These are phyloP conservation scores for Rhizodiscina lignyota DNA, from an alignment of 495 filamentous ascomycete species.

Conservation along the genomic window DNA sequence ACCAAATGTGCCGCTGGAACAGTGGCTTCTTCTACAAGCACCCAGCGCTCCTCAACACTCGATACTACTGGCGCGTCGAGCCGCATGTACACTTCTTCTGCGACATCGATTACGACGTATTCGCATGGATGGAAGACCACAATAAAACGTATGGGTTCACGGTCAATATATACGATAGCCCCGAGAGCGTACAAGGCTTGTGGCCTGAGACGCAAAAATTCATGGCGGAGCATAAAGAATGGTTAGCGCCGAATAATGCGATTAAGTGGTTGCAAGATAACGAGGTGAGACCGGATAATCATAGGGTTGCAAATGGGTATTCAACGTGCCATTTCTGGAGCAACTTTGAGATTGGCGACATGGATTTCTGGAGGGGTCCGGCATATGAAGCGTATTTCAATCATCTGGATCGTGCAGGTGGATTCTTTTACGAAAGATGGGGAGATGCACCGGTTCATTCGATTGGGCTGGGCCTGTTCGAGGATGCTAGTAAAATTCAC, in stretches of 20 bases:
- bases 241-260: constrained; percentile 70
- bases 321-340: constrained; percentile 99
- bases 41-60: constrained; percentile 61
- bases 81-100: constrained; percentile 99
- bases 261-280: constrained; percentile 75
- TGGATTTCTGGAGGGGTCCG: constrained; percentile 87
- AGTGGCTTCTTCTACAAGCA: constrained; percentile 96
- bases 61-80: constrained; percentile 98
- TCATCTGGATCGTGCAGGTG: constrained; percentile 82
- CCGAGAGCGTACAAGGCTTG: constrained; percentile 67
- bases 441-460: constrained; percentile 97
- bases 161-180: constrained; percentile 90
- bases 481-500: constrained; percentile 78
- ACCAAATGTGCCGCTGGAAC: constrained; percentile 99
- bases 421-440: constrained; percentile 99
- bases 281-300: constrained; percentile 60
- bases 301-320: constrained; percentile 68
- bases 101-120: constrained; percentile 96
- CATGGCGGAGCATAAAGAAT: constrained; percentile 59
- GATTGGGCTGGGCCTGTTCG: constrained; percentile 86
- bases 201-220: constrained; percentile 93
- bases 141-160: constrained; percentile 99
- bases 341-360: constrained; percentile 95
- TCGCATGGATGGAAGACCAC: constrained; percentile 92
- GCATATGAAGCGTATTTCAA: constrained; percentile 93